phyloP scores from a whole-genome alignment of 176 grass and related monocot species.

The Alloteropsis semialata region DNA sequence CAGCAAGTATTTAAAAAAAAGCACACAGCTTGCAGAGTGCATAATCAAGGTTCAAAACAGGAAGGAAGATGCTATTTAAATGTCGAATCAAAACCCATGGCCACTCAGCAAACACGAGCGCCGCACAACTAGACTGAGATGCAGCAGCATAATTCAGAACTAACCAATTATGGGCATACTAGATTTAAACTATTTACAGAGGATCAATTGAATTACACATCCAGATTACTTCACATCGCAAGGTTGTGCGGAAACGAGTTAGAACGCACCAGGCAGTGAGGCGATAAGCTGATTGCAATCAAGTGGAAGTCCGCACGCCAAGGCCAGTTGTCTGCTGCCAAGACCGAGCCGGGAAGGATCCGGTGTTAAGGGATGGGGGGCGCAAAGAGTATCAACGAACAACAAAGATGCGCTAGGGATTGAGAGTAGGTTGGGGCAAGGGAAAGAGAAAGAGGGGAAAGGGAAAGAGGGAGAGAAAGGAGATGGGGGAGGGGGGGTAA shows the following conservation, averaged over 20 bases:
- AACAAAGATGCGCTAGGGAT: conserved; percentile 5
- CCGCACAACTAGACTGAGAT: background rate
- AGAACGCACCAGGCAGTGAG: conserved; percentile 1
- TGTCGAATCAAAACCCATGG: background rate
- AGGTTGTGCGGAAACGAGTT: background rate
- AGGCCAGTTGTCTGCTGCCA: background rate
- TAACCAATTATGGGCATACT: background rate
- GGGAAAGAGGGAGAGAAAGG: background rate
- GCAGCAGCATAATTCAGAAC: conserved; percentile 10
- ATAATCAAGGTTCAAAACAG: background rate
- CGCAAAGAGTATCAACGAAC: background rate
- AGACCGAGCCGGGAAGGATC: background rate
- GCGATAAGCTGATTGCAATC: conserved; percentile 4
- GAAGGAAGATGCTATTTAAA: background rate
- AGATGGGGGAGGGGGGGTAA: background rate
- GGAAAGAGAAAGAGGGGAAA: conserved; percentile 1
- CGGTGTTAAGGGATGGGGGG: background rate
- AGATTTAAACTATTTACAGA: background rate
- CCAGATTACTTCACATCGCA: background rate
- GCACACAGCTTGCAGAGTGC: background rate
- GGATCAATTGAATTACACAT: conserved; percentile 7
- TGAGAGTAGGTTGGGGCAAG: conserved; percentile 9
- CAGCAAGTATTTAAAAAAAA: conserved; percentile 3
- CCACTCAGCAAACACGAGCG: background rate
- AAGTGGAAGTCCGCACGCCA: background rate